A percentile compares a stretch with the other conserved stretches of the same genome.
Evolutionary conservation across 2,329 filamentous ascomycete genomes (phyloP).

Genomic region (Colletotrichum limetticola): DNA sequence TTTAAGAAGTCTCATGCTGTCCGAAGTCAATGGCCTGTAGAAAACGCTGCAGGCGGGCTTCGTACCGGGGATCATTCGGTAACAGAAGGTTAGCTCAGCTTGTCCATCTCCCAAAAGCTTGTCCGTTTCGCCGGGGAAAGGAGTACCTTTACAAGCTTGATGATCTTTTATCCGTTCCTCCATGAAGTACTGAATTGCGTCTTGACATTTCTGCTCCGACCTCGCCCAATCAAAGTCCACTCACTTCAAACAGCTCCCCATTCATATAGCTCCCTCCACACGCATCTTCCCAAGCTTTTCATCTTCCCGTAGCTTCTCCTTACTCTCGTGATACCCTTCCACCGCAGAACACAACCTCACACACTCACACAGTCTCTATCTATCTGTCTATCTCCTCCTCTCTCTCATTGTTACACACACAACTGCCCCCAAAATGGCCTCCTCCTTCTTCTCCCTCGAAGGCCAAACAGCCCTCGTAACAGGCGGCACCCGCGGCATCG

Average conservation of each 20-base stretch:
- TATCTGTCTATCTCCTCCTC: background rate
- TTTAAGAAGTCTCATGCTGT: background rate
- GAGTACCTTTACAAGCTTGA: conserved; percentile 6
- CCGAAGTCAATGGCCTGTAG: background rate
- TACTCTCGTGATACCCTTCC: background rate
- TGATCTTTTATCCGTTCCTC: background rate
- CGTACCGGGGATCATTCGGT: background rate
- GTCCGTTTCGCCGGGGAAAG: background rate
- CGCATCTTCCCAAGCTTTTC: background rate
- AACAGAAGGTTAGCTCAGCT: background rate
- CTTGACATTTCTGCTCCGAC: background rate
- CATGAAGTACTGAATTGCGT: background rate
- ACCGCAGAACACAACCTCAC: background rate
- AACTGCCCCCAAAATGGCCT: conserved; percentile 43
- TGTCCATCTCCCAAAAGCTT: background rate
- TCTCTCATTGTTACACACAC: too few relatives aligned
- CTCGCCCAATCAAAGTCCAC: conserved; percentile 2
- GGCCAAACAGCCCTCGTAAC: conserved; percentile 68
- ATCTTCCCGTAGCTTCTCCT: background rate
- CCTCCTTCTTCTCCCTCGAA: conserved; percentile 62
- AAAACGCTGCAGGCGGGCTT: background rate
- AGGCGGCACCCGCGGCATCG: conserved; percentile 68
- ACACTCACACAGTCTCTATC: background rate
- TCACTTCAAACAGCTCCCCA: background rate
- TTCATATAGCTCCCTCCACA: background rate